phyloP scores from a whole-genome alignment of 2,329 filamentous ascomycete genomes.

The Tolypocladium nubicola region DNA sequence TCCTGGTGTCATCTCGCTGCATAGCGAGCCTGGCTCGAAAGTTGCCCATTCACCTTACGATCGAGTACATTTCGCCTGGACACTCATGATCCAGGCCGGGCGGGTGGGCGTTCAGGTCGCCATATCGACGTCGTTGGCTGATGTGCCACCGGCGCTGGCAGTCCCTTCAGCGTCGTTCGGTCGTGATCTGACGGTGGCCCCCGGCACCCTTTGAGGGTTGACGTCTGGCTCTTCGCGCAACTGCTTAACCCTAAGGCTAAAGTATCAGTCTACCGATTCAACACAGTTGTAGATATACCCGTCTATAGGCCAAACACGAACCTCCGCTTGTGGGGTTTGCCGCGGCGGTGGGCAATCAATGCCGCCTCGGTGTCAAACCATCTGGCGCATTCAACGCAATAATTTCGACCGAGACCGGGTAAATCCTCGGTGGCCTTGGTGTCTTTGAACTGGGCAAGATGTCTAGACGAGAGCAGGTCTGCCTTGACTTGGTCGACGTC shows the following conservation, averaged over 20 bases:
- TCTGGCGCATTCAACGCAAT: slow-evolving; percentile 90
- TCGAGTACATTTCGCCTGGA: background rate
- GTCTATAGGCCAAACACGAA: slow-evolving; percentile 3
- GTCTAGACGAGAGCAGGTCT: slow-evolving; percentile 68
- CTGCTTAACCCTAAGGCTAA: slow-evolving; percentile 56
- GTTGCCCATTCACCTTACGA: background rate
- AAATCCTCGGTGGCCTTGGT: slow-evolving; percentile 77
- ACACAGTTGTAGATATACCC: background rate
- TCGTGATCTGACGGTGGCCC: slow-evolving; percentile 64
- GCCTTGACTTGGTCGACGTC: slow-evolving; percentile 88
- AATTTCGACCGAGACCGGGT: slow-evolving; percentile 74
- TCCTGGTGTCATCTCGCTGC: background rate
- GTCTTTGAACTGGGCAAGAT: slow-evolving; percentile 69
- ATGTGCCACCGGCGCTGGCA: slow-evolving; percentile 5
- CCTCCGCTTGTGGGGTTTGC: slow-evolving; percentile 92
- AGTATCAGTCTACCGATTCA: slow-evolving; percentile 10
- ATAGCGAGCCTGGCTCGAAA: background rate
- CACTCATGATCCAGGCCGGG: background rate
- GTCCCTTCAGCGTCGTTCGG: slow-evolving; percentile 46
- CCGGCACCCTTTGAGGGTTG: slow-evolving; percentile 77
- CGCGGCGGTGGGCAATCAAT: slow-evolving; percentile 63
- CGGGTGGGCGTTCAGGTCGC: slow-evolving; percentile 6
- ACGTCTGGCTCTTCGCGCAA: slow-evolving; percentile 77
- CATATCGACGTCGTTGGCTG: slow-evolving; percentile 22
- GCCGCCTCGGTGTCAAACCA: slow-evolving; percentile 86